Evolutionary conservation across 2,329 filamentous ascomycete species (phyloP), one percentile per base, ranked within the genome.

Genomic region (Ceratocystis albifundus): DNA sequence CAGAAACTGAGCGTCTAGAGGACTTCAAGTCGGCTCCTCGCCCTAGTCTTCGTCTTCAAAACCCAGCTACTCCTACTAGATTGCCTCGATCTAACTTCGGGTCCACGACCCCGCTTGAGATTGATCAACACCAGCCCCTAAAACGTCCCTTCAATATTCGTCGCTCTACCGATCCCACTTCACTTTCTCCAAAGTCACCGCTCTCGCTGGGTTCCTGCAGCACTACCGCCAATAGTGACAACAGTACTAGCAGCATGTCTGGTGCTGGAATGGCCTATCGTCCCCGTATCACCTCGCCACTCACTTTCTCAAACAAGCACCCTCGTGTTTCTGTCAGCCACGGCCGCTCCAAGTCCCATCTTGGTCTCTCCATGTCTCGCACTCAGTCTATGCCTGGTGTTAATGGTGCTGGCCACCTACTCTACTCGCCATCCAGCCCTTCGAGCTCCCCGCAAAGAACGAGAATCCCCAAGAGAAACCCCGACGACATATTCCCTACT

Each of bases 1-100:
- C 84, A 70, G 84, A 87, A 77, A 85, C 84, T 62, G 83, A 87
- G 77, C 80, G 83, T 70, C 84, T 87, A 80, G 84, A 86, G 78
- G 83, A 83, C 73, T 87, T 87, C 72, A 81, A 79, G 69, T 76
- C 82, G 65, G 80, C 82, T 64, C 82, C 83, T 70, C 76, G 84
- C 46, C 81, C 83, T 48, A 78, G 77, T 36, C 74, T 84, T 57
- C 80, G 81, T 68, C 74, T 83, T 28, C 79, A 78, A 66, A 77
- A 75, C 67, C 71, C 70, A 61, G 69, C 46, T 50, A 65, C 57
- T 62, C 69, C 73, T 59, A 70, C 76, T 32, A 61, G 57, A n/a
- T 48, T 62, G 57, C 62, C 66, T 22, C 62, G 66, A 65, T 67
- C 66, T 28, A 28, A 46, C 30, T 61, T 65, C 41, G 62, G 66